These are phyloP conservation scores for Nectriaceae sp. DNA, from an alignment of 2,329 filamentous ascomycete species.

Conservation along the genomic window DNA sequence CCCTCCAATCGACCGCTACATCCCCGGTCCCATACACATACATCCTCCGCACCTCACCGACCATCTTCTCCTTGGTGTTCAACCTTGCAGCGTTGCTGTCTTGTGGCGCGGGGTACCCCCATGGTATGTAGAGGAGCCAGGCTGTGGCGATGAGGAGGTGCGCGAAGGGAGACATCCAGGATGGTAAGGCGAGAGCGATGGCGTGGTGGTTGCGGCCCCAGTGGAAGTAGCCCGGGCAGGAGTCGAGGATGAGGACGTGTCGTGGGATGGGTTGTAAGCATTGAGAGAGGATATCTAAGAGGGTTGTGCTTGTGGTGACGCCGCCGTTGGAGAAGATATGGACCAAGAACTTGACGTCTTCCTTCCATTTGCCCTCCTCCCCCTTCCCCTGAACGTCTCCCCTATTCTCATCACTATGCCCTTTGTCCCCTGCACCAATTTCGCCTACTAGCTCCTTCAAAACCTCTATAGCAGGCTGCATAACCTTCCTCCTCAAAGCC, in stretches of 20 bases:
- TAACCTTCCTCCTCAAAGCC: conserved; percentile 25
- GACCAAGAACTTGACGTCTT: conserved; percentile 42
- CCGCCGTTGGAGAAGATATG: conserved; percentile 58
- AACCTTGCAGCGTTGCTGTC: conserved; percentile 38
- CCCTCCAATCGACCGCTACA: conserved; percentile 44
- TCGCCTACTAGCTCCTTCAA: neutral
- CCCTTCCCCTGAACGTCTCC: neutral
- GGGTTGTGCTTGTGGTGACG: conserved; percentile 41
- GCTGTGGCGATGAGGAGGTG: conserved; percentile 35
- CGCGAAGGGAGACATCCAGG: conserved; percentile 36
- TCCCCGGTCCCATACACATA: conserved; percentile 56
- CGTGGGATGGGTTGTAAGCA: conserved; percentile 34
- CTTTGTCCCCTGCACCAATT: too few relatives aligned
- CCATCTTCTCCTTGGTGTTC: conserved; percentile 35
- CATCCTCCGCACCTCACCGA: conserved; percentile 44
- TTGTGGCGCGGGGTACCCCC: conserved; percentile 32
- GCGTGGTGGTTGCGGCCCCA: conserved; percentile 43
- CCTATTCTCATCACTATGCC: too few relatives aligned
- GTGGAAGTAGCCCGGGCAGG: conserved; percentile 48
- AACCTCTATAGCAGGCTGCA: neutral
- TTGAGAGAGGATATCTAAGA: conserved; percentile 17
- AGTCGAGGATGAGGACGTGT: conserved; percentile 49
- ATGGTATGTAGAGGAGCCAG: conserved; percentile 33
- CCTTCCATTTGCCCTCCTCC: conserved; percentile 16
- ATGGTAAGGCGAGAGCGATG: conserved; percentile 37